A percentile compares a stretch with the other conserved stretches of the same genome.
These are phyloP conservation scores for Macrotyloma uniflorum DNA, from an alignment of 306 rosid species.

Conservation along the genomic window DNA sequence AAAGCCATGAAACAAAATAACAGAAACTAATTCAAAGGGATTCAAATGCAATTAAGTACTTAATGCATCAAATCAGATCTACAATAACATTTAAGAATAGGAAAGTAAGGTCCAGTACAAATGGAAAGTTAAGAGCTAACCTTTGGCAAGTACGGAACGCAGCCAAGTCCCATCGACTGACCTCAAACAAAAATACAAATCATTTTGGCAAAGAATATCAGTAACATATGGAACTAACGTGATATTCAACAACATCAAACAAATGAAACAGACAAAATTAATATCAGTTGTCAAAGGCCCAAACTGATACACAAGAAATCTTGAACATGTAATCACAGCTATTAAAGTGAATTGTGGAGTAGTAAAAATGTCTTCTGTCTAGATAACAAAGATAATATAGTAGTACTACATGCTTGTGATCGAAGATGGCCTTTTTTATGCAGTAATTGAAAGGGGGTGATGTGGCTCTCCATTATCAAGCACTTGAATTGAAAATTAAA, in stretches of 20 bases:
- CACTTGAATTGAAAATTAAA: not conserved
- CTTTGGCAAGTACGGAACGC: constrained; percentile 97
- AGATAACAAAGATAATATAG: too few species aligned
- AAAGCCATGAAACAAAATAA: constrained; percentile 36
- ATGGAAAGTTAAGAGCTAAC: constrained; percentile 51
- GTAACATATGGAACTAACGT: constrained; percentile 16
- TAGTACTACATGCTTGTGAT: not conserved
- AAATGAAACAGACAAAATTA: constrained; percentile 12
- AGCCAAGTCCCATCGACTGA: constrained; percentile 96
- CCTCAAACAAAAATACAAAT: constrained; percentile 53
- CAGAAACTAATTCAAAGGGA: constrained; percentile 3
- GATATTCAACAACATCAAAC: constrained; percentile 16
- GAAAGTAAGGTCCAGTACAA: not conserved
- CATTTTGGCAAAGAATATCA: constrained; percentile 35
- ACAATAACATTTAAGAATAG: constrained; percentile 14
- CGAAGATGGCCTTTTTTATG: not conserved
- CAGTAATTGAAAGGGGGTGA: not conserved
- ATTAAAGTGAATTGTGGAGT: not conserved
- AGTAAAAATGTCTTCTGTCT: too few species aligned
- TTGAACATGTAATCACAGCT: too few species aligned
- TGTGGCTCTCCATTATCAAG: too few species aligned
- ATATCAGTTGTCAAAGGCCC: constrained; percentile 9
- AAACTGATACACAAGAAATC: not conserved
- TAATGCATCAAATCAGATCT: not conserved
- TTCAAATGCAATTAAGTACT: constrained; percentile 13